Base-by-base conservation (phyloP, 169 alveolate genomes). In the Plasmodium coatneyi region DNA sequence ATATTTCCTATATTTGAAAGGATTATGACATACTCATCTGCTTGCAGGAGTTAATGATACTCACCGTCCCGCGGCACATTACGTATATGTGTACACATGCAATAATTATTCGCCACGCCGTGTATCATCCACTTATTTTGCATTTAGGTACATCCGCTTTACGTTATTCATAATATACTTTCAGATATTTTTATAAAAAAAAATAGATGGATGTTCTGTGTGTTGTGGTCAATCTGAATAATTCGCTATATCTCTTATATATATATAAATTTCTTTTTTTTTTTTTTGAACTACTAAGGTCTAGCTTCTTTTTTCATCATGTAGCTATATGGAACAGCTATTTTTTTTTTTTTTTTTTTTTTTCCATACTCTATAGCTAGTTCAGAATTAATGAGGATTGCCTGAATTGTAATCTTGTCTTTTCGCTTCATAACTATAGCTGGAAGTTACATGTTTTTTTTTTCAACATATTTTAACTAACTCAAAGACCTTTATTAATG, bases 291-390 rank as follows among this genome's bases (percentile, higher is more conserved):
- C 2, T 5, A 60, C 32, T n/a, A 16, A 9, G 10, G 74, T 60
- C 74, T 60, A 60, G 74, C 74, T 60, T 3, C 5, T 66, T 66
- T 66, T 22, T 66, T 22, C 36, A 66, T 66, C 36, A 79, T 41
- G 56, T 79, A 79, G n/a, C 49, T 34, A 34, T 79, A 79, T 7
- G 54, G n/a, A 14, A 30, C 56, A 19, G 49, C 12, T 78, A 12
- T 78, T n/a, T 79, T n/a, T 79, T 79, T 79, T 79, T 43, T 76
- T 76, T 76, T 76, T 32, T 76, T 79, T 79, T 41, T 79, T 79
- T 36, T 32, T 28, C 12, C 5, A 19, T 9, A 49, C 25, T 16
- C 60, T 49, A 14, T 14, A 49, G 60, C 60, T 14, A 49, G 60
- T 49, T 49, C 7, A 49, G 12, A 14, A 22, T 49, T 49, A 12